Evolutionary conservation across 345 rosid genomes (phyloP).

Genomic region (Psidium guajava): DNA sequence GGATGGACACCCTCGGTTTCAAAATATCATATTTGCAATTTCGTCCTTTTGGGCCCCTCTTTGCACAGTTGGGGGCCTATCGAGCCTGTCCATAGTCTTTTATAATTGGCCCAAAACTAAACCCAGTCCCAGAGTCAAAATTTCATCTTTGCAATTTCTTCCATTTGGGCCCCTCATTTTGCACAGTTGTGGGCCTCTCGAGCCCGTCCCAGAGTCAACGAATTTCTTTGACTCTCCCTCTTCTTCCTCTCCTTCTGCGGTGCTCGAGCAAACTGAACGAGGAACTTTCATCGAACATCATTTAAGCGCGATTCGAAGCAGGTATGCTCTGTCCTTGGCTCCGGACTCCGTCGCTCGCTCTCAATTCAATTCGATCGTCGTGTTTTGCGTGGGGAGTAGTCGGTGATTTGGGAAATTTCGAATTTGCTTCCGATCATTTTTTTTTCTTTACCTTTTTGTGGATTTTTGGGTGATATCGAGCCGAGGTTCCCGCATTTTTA

Average conservation of each 20-base stretch:
- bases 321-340: neutral
- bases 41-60: neutral
- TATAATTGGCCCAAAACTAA: neutral
- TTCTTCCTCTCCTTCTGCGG: fast-evolving
- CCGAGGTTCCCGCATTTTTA: neutral
- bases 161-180: too few species aligned
- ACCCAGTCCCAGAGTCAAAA: neutral
- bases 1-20: neutral
- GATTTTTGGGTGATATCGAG: too few species aligned
- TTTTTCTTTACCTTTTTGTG: fast-evolving
- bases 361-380: neutral
- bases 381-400: neutral
- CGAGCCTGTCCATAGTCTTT: neutral
- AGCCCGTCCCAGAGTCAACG: neutral
- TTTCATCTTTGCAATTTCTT: too few species aligned
- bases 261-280: neutral
- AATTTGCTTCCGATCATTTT: neutral
- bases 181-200: too few species aligned
- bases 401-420: neutral
- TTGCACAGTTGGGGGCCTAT: neutral
- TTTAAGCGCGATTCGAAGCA: neutral
- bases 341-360: neutral
- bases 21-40: neutral
- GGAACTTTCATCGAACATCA: neutral
- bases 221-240: neutral